Percentiles rank a stretch among this genome's conserved stretches.
Evolutionary conservation across 371 early-diverging fungal genomes (phyloP).

Genomic region (Sporodiniella umbellata): DNA sequence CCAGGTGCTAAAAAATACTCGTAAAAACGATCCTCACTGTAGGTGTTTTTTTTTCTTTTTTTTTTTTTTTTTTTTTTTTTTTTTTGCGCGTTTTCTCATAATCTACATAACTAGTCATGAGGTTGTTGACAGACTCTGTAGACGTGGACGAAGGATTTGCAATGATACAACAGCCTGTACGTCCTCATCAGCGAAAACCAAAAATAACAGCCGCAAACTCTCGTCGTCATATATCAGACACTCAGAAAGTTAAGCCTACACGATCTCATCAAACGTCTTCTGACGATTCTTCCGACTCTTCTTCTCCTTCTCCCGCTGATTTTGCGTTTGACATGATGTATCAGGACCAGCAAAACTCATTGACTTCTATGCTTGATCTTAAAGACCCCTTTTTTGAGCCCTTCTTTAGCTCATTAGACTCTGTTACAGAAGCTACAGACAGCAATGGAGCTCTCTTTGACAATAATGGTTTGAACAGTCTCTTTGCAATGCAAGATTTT

Average conservation of each 20-base stretch:
- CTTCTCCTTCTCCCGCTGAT: constrained; percentile 40
- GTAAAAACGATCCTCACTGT: constrained; percentile 63
- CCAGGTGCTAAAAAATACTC: constrained; percentile 71
- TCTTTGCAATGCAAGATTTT: constrained; percentile 13
- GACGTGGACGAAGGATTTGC: constrained; percentile 27
- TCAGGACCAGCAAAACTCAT: constrained; percentile 18
- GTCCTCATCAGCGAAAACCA: constrained; percentile 4
- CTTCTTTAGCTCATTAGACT: constrained; percentile 8
- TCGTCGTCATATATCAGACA: background rate
- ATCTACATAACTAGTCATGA: constrained; percentile 42
- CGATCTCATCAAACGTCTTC: constrained; percentile 22
- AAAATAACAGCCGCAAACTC: background rate
- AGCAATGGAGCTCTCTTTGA: background rate
- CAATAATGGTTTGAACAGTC: background rate
- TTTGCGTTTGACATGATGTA: constrained; percentile 48
- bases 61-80: constrained; percentile 1
- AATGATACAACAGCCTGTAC: constrained; percentile 3
- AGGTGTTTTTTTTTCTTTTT: constrained; percentile 17
- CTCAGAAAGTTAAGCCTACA: constrained; percentile 4
- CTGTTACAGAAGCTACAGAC: background rate
- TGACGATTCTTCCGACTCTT: constrained; percentile 40
- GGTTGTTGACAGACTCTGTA: constrained; percentile 47
- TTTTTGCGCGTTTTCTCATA: background rate
- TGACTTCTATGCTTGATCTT: constrained; percentile 25
- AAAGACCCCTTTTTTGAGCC: constrained; percentile 25